Evolutionary conservation across 805 yeast species (phyloP), one percentile per base, ranked within the genome.

Genomic region (Wickerhamomyces bisporus): DNA sequence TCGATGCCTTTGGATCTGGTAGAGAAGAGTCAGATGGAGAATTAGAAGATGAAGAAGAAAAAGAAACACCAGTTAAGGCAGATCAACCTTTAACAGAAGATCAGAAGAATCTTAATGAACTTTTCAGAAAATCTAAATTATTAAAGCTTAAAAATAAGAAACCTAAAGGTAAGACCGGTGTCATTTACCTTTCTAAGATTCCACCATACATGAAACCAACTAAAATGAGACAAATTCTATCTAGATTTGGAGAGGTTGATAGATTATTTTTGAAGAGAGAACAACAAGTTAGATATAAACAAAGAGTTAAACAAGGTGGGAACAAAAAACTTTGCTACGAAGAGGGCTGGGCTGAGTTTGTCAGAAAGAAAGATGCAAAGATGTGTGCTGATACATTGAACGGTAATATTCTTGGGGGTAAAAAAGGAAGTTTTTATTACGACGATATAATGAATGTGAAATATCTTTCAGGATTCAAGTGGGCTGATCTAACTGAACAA

Each of bases 181-280:
- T 93, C 2, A 81, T 95, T n/a, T 93, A 93, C 50, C 61, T 93
- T 3, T 88, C 97, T 0, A 75, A 81, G 35, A 75, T 93, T 9
- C 98, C 98, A 0, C 98, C 98, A 19, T 93, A 84, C 57, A 93
- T 93, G 98, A 89, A 89, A 57, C 98, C 98, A 1, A 77, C 82
- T 2, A 93, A 88, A 57, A 68, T 93, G 62, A 73, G 95, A 51
- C 93, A 88, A 36, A 74, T 93, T 11, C 65, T 93, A 25, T 61
- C 79, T 4, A 68, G 86, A 44, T 93, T 91, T 62, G 98, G 98
- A 10, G 79, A 77, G 42, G 72, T 91, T n/a, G 95, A 86, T 51
- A 70, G 98, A 46, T 65, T 93, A 6, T 93, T 83, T 57, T 63
- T 93, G 45, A 83, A 87, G 48, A 96, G 95, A 13, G 98, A 93